Percentiles rank a stretch among this genome's conserved stretches.
phyloP scores from a whole-genome alignment of 371 early-diverging fungal species.

The Zopfochytrium polystomum region DNA sequence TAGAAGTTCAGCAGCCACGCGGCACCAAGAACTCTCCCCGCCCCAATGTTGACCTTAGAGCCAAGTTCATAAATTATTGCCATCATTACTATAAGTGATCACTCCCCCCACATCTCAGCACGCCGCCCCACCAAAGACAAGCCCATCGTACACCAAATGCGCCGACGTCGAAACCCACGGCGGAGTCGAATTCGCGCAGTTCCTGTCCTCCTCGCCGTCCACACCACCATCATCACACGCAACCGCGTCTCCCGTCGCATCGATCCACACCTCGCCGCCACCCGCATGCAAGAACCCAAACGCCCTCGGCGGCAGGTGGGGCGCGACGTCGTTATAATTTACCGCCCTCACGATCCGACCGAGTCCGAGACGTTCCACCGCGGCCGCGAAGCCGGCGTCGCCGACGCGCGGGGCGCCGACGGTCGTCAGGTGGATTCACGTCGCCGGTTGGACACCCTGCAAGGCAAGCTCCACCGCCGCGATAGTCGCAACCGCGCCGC shows the following conservation, averaged over 20 bases:
- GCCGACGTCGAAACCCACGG: no score
- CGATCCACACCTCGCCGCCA: not conserved
- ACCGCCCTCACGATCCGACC: not conserved
- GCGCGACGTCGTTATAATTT: slow-evolving; percentile 1
- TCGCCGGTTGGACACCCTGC: slow-evolving; percentile 9
- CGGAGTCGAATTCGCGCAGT: slow-evolving; percentile 18
- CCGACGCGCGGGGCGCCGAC: slow-evolving; percentile 41
- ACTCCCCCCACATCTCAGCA: no score
- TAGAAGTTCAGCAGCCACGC: no score
- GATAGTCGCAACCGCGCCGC: slow-evolving; percentile 36
- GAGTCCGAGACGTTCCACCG: slow-evolving; percentile 6
- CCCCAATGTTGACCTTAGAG: no score
- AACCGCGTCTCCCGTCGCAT: not conserved
- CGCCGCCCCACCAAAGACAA: no score
- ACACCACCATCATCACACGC: not conserved
- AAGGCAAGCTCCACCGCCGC: slow-evolving; percentile 28
- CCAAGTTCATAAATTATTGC: no score
- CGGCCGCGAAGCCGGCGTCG: slow-evolving; percentile 31
- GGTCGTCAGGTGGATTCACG: slow-evolving; percentile 18
- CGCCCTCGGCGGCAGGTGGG: not conserved
- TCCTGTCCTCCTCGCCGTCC: slow-evolving; percentile 4
- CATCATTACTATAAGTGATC: no score
- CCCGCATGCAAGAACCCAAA: not conserved
- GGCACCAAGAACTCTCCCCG: no score
- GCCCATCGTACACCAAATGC: no score